Base-by-base conservation (phyloP, 2,329 filamentous ascomycete genomes). In the Fusarium secorum region DNA sequence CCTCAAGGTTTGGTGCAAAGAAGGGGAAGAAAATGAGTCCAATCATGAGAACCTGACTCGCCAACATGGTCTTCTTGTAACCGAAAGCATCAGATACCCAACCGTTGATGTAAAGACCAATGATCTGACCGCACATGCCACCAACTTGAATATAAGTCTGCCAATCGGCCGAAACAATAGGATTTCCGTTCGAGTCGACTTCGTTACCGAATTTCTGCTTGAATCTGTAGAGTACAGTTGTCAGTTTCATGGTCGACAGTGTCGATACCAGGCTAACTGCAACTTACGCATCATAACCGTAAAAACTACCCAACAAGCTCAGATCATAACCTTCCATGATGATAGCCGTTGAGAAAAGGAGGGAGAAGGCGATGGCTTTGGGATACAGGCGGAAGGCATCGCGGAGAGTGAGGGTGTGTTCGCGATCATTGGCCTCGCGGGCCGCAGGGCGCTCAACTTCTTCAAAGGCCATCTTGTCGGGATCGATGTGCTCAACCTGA, bases 1-100 rank as follows among this genome's bases (percentile, higher is more conserved):
- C 77, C 3, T 77, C 61, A 15, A 85, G 78, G 33, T 77, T 79
- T 45, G 80, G 68, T 7, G 82, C 80, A 56, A 86, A 86, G 77
- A 86, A 86, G 42, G 81, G 77, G 45, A 86, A 79, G 69, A 84
- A 86, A 61, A 87, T 83, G 66, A 85, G 85, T 22, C 76, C 77
- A 18, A 78, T 72, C 81, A 82, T 76, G 73, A 75, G 70, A 11
- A 79, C 56, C 44, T 65, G 62, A 11, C 60, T 87, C 71, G 3
- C 82, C 68, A 87, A 81, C 5, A 84, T 65, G 4, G 62, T 65
- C 60, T 65, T 65, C 36, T 65, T 65, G 51, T 65, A 65, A 11
- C 62, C 62, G 1, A 65, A 65, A 6, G 54, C 49, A 33, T 65
- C 62, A 20, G 62, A 65, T 1, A 65, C 51, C 62, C 62, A 65